Percentiles rank a stretch among this genome's conserved stretches.
Evolutionary conservation across 306 rosid genomes (phyloP).

Genomic region (Trifolium subterraneum): DNA sequence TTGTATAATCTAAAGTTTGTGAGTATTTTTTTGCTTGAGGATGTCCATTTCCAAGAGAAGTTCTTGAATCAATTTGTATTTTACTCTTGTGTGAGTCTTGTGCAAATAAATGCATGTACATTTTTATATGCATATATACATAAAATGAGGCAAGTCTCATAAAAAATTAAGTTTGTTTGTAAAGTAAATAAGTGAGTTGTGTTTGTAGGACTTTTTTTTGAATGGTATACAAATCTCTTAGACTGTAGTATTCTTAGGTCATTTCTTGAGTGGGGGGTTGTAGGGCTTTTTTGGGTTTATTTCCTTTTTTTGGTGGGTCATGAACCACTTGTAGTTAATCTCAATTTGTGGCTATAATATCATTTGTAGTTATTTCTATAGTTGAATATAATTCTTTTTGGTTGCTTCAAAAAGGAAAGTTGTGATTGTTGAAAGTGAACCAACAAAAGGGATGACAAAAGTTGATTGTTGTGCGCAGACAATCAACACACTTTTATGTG

Average conservation of each 20-base stretch:
- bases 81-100: constrained; percentile 30
- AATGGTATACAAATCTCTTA: too few relatives aligned
- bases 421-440: background rate
- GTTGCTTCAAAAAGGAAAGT: too few relatives aligned
- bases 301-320: too few relatives aligned
- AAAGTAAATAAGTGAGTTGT: background rate
- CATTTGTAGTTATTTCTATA: too few relatives aligned
- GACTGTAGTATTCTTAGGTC: too few relatives aligned
- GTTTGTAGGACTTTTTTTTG: too few relatives aligned
- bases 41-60: constrained; percentile 28
- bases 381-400: too few relatives aligned
- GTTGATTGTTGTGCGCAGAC: too few relatives aligned
- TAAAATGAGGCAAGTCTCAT: background rate
- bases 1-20: constrained; percentile 36
- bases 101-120: constrained; percentile 44
- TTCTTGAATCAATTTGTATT: constrained; percentile 22
- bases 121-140: constrained; percentile 1
- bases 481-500: too few relatives aligned
- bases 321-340: background rate
- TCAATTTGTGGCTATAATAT: too few relatives aligned
- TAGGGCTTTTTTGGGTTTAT: too few relatives aligned
- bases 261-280: too few relatives aligned
- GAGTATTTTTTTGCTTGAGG: constrained; percentile 11
- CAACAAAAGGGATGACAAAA: background rate
- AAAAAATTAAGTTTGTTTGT: constrained; percentile 15